A percentile compares a stretch with the other conserved stretches of the same genome.
phyloP scores from a whole-genome alignment of 116 monocot species.

The Dioscorea cayenensis region DNA sequence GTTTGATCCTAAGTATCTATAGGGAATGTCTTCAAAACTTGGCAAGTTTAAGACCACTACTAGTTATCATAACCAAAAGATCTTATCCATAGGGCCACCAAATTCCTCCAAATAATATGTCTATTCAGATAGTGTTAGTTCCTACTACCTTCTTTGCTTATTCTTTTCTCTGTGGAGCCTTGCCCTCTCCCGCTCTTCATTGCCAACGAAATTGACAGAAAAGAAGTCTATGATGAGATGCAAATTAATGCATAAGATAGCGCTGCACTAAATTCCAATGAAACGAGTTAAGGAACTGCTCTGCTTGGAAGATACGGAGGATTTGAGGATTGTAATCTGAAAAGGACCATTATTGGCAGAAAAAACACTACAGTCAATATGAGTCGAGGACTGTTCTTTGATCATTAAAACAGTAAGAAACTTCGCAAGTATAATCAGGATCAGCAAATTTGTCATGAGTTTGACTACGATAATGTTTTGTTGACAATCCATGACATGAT shows the following conservation, averaged over 20 bases:
- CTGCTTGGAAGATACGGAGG: constrained; percentile 1
- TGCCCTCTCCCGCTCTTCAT: not conserved
- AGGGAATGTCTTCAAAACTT: not conserved
- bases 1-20: too few species aligned
- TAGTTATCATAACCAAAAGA: not conserved
- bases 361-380: not conserved
- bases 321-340: not conserved
- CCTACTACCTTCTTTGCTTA: too few species aligned
- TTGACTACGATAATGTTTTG: too few species aligned
- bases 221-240: not conserved
- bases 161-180: too few species aligned
- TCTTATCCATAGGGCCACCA: not conserved
- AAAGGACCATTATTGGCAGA: not conserved
- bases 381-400: not conserved
- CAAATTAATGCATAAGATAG: not conserved
- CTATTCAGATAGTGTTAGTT: too few species aligned
- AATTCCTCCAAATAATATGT: too few species aligned
- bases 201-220: not conserved
- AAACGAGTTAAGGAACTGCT: not conserved
- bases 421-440: too few species aligned
- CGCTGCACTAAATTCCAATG: not conserved
- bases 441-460: too few species aligned
- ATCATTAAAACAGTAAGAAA: too few species aligned
- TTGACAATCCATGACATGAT: too few species aligned
- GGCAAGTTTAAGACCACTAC: not conserved